phyloP scores from a whole-genome alignment of 2,329 filamentous ascomycete genomes.

The Colletotrichum shisoi region DNA sequence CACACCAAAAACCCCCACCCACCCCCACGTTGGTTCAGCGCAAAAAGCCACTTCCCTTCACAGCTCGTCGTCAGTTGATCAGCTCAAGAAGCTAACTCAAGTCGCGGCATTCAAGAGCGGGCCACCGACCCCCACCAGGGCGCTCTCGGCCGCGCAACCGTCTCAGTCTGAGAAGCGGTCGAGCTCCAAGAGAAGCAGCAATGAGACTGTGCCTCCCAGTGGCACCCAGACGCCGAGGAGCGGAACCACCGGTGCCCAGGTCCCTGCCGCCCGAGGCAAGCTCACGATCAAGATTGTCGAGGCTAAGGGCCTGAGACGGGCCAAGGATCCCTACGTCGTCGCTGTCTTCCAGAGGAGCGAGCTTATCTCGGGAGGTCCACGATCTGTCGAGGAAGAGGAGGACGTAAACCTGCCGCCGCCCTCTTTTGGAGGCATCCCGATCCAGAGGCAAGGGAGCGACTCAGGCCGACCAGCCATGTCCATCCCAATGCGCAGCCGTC shows the following conservation, averaged over 20 bases:
- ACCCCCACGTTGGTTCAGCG: slow-evolving; percentile 49
- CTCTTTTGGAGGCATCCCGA: slow-evolving; percentile 63
- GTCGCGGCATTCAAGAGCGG: slow-evolving; percentile 85
- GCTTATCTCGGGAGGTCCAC: slow-evolving; percentile 88
- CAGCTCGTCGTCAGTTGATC: slow-evolving; percentile 70
- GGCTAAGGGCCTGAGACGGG: slow-evolving; percentile 80
- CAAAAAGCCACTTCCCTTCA: slow-evolving; percentile 51
- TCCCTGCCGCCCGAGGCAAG: slow-evolving; percentile 81
- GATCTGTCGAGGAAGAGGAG: slow-evolving; percentile 67
- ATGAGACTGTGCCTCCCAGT: slow-evolving; percentile 56
- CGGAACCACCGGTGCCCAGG: slow-evolving; percentile 63
- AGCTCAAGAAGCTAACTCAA: slow-evolving; percentile 89
- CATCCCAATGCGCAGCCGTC: slow-evolving; percentile 95
- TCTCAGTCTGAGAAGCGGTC: slow-evolving; percentile 57
- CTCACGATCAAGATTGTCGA: slow-evolving; percentile 88
- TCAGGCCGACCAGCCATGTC: slow-evolving; percentile 83
- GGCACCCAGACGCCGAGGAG: slow-evolving; percentile 62
- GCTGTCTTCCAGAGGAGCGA: slow-evolving; percentile 97
- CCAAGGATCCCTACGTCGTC: slow-evolving; percentile 91
- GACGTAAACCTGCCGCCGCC: slow-evolving; percentile 59
- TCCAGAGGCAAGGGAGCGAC: slow-evolving; percentile 78
- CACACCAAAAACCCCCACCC: slow-evolving; percentile 61
- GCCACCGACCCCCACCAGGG: slow-evolving; percentile 86
- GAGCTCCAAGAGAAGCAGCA: slow-evolving; percentile 48
- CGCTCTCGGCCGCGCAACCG: slow-evolving; percentile 72